Base-by-base conservation (phyloP, 768 basidiomycete genomes). In the Auricularia cornea region DNA sequence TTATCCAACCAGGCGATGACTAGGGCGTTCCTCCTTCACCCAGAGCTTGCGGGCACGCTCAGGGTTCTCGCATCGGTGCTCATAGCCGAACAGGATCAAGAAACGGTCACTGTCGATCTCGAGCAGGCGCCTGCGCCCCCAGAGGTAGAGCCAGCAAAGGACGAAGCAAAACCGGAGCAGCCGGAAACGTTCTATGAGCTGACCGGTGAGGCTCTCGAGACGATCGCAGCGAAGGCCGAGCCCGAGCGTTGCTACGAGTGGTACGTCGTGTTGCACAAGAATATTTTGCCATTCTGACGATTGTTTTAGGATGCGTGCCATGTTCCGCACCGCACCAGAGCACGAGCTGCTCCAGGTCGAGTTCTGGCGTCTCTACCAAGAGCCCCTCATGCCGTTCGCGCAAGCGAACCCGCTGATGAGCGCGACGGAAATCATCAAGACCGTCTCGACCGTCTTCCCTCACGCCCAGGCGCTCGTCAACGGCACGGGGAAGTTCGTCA, bases 391-490 rank as follows among this genome's bases (percentile, higher is more conserved):
- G 1, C 84, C 85, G 1, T 80, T 79, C 69, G 72, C 80, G 64
- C 82, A 84, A 1, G 79, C 79, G 62, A 78, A 83, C 63, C 82
- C 83, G 12, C 71, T 92, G 52, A 82, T 94, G 2, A 83, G 86
- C 2, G 95, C 97, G 0, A 88, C 92, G 1, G 96, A 99, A 52
- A 91, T 97, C 59, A 98, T 99, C 73, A 95, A 96, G 74, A 91
- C 90, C 66, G 91, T 95, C 65, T 92, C 84, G 59, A 76, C 84
- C 11, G 89, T 94, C 30, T 96, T 94, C 69, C 89, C 92, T 5
- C 83, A 86, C 59, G 93, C 94, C 0, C 84, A 87, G 67, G 93
- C 95, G 1, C 92, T 92, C 86, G 91, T 95, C 26, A 79, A 91
- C 38, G 83, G 80, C 38, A 89, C 86, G 1, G 82, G 84, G 67